Evolutionary conservation across 2,329 filamentous ascomycete genomes (phyloP).

Genomic region (Raffaelea deltoideospora): DNA sequence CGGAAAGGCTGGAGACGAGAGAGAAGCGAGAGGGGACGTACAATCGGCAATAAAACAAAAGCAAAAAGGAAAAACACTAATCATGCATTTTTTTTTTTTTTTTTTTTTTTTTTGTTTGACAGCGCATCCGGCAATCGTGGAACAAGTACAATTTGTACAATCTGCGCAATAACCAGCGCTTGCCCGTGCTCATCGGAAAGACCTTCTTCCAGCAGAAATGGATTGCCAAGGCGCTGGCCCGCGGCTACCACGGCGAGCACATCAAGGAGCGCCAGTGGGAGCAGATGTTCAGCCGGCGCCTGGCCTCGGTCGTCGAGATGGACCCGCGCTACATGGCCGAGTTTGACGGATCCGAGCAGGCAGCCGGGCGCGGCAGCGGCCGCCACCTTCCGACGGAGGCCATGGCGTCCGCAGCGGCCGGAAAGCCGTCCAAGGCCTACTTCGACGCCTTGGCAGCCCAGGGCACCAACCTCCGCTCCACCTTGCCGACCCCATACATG

Average conservation of each 20-base stretch:
- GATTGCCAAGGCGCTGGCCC: constrained; percentile 67
- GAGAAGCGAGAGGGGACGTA: too few relatives aligned
- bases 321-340: constrained; percentile 62
- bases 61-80: too few relatives aligned
- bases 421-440: background rate
- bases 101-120: constrained; percentile 6
- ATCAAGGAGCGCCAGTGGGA: constrained; percentile 88
- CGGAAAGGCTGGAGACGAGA: too few relatives aligned
- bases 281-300: constrained; percentile 73
- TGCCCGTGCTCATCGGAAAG: constrained; percentile 24
- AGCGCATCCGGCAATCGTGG: constrained; percentile 95
- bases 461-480: constrained; percentile 15
- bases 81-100: constrained; percentile 2
- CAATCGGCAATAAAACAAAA: too few relatives aligned
- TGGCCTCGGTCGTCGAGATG: constrained; percentile 77
- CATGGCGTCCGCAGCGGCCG: background rate
- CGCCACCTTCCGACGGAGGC: constrained; percentile 19
- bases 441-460: constrained; percentile 2
- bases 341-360: constrained; percentile 69
- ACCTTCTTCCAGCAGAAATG: constrained; percentile 99
- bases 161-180: constrained; percentile 37
- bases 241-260: constrained; percentile 89
- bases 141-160: constrained; percentile 97
- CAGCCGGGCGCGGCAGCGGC: constrained; percentile 71
- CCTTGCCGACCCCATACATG: constrained; percentile 68